Evolutionary conservation across 139 green algal species (phyloP), one percentile per base, ranked within the genome.

Genomic region (Picochlorum sp.): DNA sequence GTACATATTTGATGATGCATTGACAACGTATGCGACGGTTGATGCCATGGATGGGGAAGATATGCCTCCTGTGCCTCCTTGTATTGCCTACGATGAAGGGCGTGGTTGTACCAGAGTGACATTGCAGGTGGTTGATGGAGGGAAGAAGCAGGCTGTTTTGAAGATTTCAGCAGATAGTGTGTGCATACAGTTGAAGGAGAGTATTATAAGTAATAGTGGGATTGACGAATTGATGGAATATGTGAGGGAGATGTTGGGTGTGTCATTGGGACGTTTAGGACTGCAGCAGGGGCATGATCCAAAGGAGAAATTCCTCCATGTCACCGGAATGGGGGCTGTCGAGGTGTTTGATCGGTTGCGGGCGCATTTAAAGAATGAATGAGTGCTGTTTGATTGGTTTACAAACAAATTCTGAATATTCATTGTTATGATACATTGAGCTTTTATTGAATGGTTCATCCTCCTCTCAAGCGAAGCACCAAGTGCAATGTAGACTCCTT

Each of bases 401-500:
- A 49, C 88, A 23, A 23, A 23, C 21, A 23, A 23, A 23, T 23
- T 23, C 21, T 23, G 21, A 23, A 23, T 23, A 23, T 23, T 23
- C 21, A 23, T 23, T 23, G 21, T 23, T 23, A 23, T 23, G 21
- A 23, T 23, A 23, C 21, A 23, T 23, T 23, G 21, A 23, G 21
- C 21, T 23, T 23, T 23, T 23, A 23, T 23, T 23, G 21, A 23
- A 23, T 23, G 21, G 21, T 23, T 23, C 21, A 23, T 23, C 90
- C 90, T 49, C 90, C 90, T 55, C 94, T 85, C 72, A 99, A 85
- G 44, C 94, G 88, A 57, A 98, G 86, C 76, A 98, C 94, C 81
- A 98, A 70, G 79, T 98, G 92, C n/a, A 98, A 86, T 3, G 92
- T 98, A 41, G 88, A 96, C 82, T 98, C 92, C 84, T 95, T 95